Evolutionary conservation across 306 rosid genomes (phyloP).

Genomic region (Fragaria vesca): DNA sequence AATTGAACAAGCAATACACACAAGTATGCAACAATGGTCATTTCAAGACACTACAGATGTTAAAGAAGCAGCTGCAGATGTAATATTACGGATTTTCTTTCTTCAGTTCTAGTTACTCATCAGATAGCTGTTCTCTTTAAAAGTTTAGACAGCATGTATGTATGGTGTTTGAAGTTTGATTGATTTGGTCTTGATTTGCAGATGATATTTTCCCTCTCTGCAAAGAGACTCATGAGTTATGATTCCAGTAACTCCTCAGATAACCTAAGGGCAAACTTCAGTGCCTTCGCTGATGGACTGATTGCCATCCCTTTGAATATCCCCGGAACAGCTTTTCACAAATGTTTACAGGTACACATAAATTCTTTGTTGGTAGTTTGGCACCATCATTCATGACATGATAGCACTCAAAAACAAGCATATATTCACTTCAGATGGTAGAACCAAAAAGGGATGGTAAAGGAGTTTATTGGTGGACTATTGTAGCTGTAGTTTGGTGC

Average conservation of each 20-base stretch:
- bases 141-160: too few relatives aligned
- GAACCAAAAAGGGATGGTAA: too few relatives aligned
- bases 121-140: too few relatives aligned
- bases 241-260: slow-evolving; percentile 57
- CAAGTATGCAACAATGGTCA: slow-evolving; percentile 56
- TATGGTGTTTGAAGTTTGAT: neutral
- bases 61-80: slow-evolving; percentile 61
- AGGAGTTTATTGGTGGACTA: too few relatives aligned
- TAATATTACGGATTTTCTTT: neutral
- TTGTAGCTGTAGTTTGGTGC: too few relatives aligned
- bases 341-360: slow-evolving; percentile 66
- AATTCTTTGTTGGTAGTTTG: neutral
- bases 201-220: slow-evolving; percentile 94
- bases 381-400: neutral
- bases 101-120: neutral
- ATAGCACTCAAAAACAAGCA: neutral
- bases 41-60: slow-evolving; percentile 51
- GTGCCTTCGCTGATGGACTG: slow-evolving; percentile 81
- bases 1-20: slow-evolving; percentile 57
- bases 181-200: slow-evolving; percentile 34
- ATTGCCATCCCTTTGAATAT: slow-evolving; percentile 77
- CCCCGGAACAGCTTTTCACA: slow-evolving; percentile 88
- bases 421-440: too few relatives aligned
- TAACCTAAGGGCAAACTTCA: slow-evolving; percentile 68
- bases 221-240: slow-evolving; percentile 82